These are phyloP conservation scores for Thymus quinquecostatus DNA, from an alignment of 257 asterid species.

Conservation along the genomic window DNA sequence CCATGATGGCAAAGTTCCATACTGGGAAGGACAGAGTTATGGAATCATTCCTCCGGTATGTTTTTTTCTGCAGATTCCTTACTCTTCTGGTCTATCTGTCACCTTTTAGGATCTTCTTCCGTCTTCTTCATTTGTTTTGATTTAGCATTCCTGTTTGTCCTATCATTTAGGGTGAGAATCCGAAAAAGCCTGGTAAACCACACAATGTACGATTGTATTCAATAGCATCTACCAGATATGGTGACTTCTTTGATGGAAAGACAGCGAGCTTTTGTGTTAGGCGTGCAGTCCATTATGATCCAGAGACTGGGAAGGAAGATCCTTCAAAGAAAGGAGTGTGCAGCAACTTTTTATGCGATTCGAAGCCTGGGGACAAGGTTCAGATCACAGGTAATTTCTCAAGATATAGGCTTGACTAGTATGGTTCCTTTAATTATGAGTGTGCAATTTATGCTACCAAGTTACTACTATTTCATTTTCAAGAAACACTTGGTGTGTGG, in stretches of 20 bases:
- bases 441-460: not conserved
- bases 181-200: constrained; percentile 90
- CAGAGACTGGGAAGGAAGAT: constrained; percentile 90
- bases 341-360: constrained; percentile 87
- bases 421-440: not conserved
- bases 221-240: constrained; percentile 92
- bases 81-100: not conserved
- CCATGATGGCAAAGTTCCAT: constrained; percentile 90
- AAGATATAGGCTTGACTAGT: not conserved
- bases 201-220: constrained; percentile 86
- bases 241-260: constrained; percentile 86
- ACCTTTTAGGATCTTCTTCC: constrained; percentile 8
- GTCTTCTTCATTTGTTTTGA: not conserved
- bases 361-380: constrained; percentile 90
- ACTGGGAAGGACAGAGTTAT: constrained; percentile 99
- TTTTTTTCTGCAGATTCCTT: constrained; percentile 17
- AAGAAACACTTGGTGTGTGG: not conserved
- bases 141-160: not conserved
- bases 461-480: not conserved
- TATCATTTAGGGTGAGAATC: constrained; percentile 79
- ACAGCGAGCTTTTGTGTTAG: constrained; percentile 91
- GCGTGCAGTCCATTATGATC: constrained; percentile 89
- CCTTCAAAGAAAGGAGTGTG: constrained; percentile 86
- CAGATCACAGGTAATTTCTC: constrained; percentile 65
- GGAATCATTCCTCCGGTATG: constrained; percentile 95